Base-by-base conservation (phyloP, 352 stramenopile species). In the Globisporangium perplexum region DNA sequence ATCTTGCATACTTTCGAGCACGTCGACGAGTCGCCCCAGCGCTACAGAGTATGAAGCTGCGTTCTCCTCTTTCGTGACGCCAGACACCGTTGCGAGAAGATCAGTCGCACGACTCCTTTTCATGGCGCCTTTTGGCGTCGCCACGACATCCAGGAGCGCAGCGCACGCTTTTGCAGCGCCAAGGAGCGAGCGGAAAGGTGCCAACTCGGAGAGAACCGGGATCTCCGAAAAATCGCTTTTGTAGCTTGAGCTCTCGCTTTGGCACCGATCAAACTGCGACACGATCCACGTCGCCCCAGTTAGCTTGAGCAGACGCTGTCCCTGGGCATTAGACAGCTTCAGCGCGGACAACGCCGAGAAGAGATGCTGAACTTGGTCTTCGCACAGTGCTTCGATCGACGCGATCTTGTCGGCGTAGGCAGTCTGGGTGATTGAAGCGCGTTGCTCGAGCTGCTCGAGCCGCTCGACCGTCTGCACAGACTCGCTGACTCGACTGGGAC, bases 321-420 rank as follows among this genome's bases (percentile, higher is more conserved):
- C 60, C 67, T 89, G 71, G 30, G 67, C 71, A 53, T 86, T 89
- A 6, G 78, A 87, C 4, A 86, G 56, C 53, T 83, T 78, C 52
- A 83, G 72, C 26, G 23, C 57, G 14, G 52, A 67, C 28, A 88
- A 35, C 22, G 38, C 22, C 23, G 59, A 24, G 26, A 51, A 51
- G 10, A 71, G 43, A 1, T 47, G 14, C 23, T 68, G 53, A 8
- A 62, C 35, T 15, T 65, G 42, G 8, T 52, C 26, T 17, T 64
- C 30, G 26, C 60, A 51, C 8, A 17, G 11, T 2, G 5, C 18
- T 38, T 59, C 33, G 2, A 28, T 36, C 5, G 35, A 50, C 26
- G 30, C 17, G 18, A 15, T 33, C 14, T 58, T 44, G 14, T 17
- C 36, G 17, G n/a, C 48, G 26, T 20, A 46, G 15, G 44, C 28